Base-by-base conservation (phyloP, 2,329 filamentous ascomycete species). In the Zasmidium cellare region DNA sequence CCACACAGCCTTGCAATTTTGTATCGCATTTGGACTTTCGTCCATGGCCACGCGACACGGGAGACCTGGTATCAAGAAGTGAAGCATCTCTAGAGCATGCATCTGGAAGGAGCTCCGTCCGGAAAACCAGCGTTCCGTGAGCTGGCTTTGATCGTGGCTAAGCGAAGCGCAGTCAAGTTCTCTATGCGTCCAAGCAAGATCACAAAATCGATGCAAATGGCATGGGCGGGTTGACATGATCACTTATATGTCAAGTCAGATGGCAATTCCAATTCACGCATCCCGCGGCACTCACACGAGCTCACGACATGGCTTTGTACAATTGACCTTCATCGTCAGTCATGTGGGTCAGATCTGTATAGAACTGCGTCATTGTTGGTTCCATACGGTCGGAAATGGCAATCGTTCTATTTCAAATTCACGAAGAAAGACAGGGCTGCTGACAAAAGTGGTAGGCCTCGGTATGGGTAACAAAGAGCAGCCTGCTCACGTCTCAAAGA, bases 131-230 rank as follows among this genome's bases (percentile, higher is more conserved):
- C 35, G 7, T 41, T 41, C 35, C 35, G 35, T 41, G 35, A n/a
- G 12, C 35, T 41, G 12, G 11, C 35, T 41, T 41, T 41, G 35
- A 41, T n/a, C 35, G 16, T 18, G 11, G 35, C 35, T 41, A 9
- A n/a, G 35, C 35, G 35, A 41, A 18, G 35, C 35, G 7, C 35
- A 41, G 35, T 41, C 35, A 14, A 18, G 3, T 41, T 14, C 35
- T 41, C 35, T 14, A n/a, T 3, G 7, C 35, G 16, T n/a, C 7
- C 35, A n/a, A 41, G n/a, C 35, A 41, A 16, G 16, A 5, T n/a
- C 16, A 5, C n/a, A 14, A 41, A 31, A 24, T 41, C 49, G 38
- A 52, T 19, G 50, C 50, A 52, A 52, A 52, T 44, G 50, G 50
- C 14, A 52, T 24, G 18, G 38, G 19, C 18, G 25, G 25, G 25